Evolutionary conservation across 371 early-diverging fungal genomes (phyloP).

Genomic region (Mortierella sp.): DNA sequence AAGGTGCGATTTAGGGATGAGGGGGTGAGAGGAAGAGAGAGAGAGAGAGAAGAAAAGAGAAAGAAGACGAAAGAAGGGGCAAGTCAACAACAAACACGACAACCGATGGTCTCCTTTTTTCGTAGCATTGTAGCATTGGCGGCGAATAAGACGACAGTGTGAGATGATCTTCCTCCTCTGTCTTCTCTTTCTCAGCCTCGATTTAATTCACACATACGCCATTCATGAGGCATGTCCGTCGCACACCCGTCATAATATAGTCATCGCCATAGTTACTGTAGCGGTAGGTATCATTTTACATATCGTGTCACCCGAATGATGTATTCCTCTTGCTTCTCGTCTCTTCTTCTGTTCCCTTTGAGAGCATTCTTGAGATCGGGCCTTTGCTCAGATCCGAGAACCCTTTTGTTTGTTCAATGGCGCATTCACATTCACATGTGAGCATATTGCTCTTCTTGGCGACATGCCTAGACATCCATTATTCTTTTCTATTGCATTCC

Average conservation of each 20-base stretch:
- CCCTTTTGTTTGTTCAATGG: background rate
- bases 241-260: background rate
- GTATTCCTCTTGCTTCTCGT: background rate
- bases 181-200: background rate
- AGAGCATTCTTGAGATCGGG: background rate
- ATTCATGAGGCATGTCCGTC: background rate
- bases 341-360: background rate
- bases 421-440: background rate
- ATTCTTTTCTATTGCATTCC: too few relatives aligned
- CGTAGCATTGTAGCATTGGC: background rate
- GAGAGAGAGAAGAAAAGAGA: background rate
- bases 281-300: background rate
- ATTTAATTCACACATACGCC: background rate
- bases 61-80: background rate
- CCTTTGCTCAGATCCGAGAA: background rate
- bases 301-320: conserved; percentile 6
- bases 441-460: too few relatives aligned
- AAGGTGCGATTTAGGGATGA: background rate
- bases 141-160: background rate
- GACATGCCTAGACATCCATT: too few relatives aligned
- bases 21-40: background rate
- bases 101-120: background rate
- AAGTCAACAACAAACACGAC: background rate
- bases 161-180: background rate
- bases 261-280: background rate